Conservation (phyloP, 2,329 filamentous ascomycete species). For the Pseudogymnoascus sp. region DNA sequence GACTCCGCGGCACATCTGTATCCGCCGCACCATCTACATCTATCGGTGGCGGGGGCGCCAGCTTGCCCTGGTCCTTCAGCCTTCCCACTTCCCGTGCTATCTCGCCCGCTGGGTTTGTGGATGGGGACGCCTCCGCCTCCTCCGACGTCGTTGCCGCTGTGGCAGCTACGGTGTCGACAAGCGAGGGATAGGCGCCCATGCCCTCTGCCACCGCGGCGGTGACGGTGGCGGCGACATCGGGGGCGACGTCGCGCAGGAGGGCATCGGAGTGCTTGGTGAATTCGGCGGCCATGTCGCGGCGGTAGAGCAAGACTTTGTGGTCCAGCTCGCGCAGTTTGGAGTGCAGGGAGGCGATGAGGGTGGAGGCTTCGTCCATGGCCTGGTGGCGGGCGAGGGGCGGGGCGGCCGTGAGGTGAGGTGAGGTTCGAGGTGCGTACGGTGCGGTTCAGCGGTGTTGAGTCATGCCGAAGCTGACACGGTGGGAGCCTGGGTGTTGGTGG, state of each 20-base stretch:
- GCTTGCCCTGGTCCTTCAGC: neutral
- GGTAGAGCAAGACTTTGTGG: slow-evolving; percentile 47
- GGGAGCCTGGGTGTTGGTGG: neutral
- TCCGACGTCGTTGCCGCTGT: neutral
- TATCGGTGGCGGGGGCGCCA: neutral
- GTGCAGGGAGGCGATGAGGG: slow-evolving; percentile 61
- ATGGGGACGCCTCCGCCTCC: neutral
- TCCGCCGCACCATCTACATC: slow-evolving; percentile 27
- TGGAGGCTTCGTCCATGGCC: slow-evolving; percentile 67
- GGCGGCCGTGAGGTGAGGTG: neutral
- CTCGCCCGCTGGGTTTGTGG: neutral
- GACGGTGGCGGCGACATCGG: slow-evolving; percentile 41
- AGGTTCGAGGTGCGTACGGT: neutral
- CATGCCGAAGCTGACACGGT: neutral
- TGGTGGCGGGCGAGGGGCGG: slow-evolving; percentile 56
- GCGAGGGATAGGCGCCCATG: slow-evolving; percentile 20
- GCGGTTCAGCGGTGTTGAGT: neutral
- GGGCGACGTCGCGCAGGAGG: slow-evolving; percentile 39
- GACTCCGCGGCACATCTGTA: slow-evolving; percentile 33
- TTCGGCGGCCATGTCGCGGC: slow-evolving; percentile 47
- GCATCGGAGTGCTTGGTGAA: slow-evolving; percentile 47
- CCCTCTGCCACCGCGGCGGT: slow-evolving; percentile 31
- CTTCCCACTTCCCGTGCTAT: neutral
- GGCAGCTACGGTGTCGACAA: slow-evolving; percentile 12
- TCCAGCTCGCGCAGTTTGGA: slow-evolving; percentile 49